Conservation (phyloP, 306 rosid genomes). For the Medicago lupulina region DNA sequence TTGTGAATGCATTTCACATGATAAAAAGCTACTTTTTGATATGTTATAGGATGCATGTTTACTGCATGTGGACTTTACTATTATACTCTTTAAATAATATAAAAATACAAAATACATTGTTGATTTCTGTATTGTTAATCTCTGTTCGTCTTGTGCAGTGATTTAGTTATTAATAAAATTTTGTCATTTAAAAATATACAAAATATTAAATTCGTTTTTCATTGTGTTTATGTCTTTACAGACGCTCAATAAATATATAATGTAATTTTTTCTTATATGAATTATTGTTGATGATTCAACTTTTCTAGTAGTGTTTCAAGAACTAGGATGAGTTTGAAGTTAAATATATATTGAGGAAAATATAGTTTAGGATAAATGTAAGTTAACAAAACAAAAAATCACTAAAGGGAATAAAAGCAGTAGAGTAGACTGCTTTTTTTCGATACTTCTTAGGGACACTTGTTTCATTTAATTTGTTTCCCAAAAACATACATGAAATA, state of each 20-base stretch:
- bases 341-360: neutral
- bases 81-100: too few relatives aligned
- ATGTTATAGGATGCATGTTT: too few relatives aligned
- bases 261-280: neutral
- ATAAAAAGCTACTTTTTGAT: too few relatives aligned
- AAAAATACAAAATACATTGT: neutral
- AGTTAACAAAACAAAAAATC: neutral
- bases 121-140: too few relatives aligned
- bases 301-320: neutral
- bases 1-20: too few relatives aligned
- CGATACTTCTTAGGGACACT: slow-evolving; percentile 36
- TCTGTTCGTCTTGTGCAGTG: too few relatives aligned
- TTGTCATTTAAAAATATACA: neutral
- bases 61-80: too few relatives aligned
- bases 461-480: slow-evolving; percentile 34
- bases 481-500: slow-evolving; percentile 39
- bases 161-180: too few relatives aligned
- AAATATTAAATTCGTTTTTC: neutral
- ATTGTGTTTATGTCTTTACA: neutral
- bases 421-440: slow-evolving; percentile 25
- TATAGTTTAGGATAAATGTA: neutral
- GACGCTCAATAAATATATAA: neutral
- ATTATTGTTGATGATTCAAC: neutral
- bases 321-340: neutral
- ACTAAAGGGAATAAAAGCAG: slow-evolving; percentile 32